phyloP scores from a whole-genome alignment of 495 filamentous ascomycete genomes.

The Corynascus novoguineensis region DNA sequence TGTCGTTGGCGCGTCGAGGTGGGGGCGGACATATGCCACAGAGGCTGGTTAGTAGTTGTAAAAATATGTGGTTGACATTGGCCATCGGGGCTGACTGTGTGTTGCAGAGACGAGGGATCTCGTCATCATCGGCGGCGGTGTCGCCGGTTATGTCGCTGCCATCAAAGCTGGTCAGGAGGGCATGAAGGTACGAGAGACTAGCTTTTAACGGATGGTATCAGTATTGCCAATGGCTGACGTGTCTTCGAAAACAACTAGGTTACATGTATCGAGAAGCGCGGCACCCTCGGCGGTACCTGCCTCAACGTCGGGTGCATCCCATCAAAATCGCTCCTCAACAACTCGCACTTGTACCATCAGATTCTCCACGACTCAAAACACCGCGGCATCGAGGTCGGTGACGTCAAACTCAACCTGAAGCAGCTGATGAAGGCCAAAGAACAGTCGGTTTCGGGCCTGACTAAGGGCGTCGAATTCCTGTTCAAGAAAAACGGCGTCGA shows the following conservation, averaged over 20 bases:
- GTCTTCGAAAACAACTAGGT: slow-evolving; percentile 54
- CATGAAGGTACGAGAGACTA: slow-evolving; percentile 66
- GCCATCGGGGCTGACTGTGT: slow-evolving; percentile 22
- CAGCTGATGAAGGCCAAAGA: slow-evolving; percentile 99
- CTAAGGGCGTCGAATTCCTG: slow-evolving; percentile 95
- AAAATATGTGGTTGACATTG: neutral
- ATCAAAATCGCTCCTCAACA: slow-evolving; percentile 98
- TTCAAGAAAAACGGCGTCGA: slow-evolving; percentile 99
- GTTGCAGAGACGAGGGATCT: slow-evolving; percentile 80
- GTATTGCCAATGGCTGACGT: neutral
- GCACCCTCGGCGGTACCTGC: slow-evolving; percentile 90
- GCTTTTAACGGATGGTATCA: neutral
- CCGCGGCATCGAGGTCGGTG: slow-evolving; percentile 87
- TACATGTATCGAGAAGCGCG: slow-evolving; percentile 97
- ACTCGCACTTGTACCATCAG: slow-evolving; percentile 97
- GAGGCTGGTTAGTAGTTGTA: slow-evolving; percentile 59
- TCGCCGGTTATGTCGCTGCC: slow-evolving; percentile 96
- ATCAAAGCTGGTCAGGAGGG: slow-evolving; percentile 99
- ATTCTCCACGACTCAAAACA: slow-evolving; percentile 95
- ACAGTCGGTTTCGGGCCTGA: slow-evolving; percentile 77
- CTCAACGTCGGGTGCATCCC: slow-evolving; percentile 99
- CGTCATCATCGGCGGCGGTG: slow-evolving; percentile 94
- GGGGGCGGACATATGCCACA: slow-evolving; percentile 69
- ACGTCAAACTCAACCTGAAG: slow-evolving; percentile 89
- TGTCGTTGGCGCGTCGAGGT: slow-evolving; percentile 55